Base-by-base conservation (phyloP, 2,329 filamentous ascomycete species). In the Grosmannia clavigera region DNA sequence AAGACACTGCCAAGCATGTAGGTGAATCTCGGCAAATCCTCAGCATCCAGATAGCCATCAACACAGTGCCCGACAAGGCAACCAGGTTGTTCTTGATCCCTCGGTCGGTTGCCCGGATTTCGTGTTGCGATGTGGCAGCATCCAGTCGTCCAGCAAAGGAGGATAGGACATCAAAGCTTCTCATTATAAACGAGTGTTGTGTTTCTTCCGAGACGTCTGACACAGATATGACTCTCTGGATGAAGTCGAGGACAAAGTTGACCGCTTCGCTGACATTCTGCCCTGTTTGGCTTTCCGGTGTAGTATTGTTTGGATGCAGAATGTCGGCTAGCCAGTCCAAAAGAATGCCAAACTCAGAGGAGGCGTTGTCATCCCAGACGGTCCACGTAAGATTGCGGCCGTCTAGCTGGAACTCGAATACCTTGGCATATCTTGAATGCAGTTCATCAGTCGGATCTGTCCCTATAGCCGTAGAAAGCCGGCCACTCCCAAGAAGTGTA, bases 261-360 rank as follows among this genome's bases (percentile, higher is more conserved):
- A 70, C 67, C 1, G 74, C 73, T 38, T 71, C 71, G 19, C 70
- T 66, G 3, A 65, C 58, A 12, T 61, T 64, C 11, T 33, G 57
- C n/a, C 27, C 55, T 0, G 57, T 19, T 3, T 40, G 33, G 0
- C 46, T 31, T 5, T 12, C 27, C 12, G 35, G 3, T 2, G 33
- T 10, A 10, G 10, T 14, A 2, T 38, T 3, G 7, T 38, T 2
- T 7, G 59, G 53, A 1, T 55, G 43, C 4, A 65, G 53, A 7
- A 35, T 29, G 22, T 65, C 64, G 0, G 61, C 68, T 38, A 86
- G 70, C 68, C 77, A 82, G 68, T 86, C 83, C 61, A 84, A 72
- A n/a, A 84, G 70, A 48, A 85, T 74, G 2, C 83, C 83, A 25
- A 86, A 65, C 64, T 86, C 82, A 3, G 83, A 85, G 1, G 83